A percentile compares a stretch with the other conserved stretches of the same genome.
Conservation (phyloP, 495 filamentous ascomycete genomes). For the Lasiosphaeria ovina region DNA sequence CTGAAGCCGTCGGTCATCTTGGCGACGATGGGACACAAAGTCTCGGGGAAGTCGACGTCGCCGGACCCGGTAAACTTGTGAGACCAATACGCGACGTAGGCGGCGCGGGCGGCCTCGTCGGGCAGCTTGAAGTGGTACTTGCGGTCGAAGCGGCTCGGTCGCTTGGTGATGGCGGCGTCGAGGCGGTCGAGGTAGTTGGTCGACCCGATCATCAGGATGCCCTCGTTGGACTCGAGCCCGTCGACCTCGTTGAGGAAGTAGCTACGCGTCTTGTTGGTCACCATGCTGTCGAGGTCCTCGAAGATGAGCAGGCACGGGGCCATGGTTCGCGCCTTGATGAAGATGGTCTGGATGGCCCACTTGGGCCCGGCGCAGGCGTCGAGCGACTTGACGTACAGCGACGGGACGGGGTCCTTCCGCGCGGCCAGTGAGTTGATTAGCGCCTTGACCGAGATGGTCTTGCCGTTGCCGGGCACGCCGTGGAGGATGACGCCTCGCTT, state of each 20-base stretch:
- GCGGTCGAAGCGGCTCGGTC: constrained; percentile 57
- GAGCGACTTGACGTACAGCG: constrained; percentile 56
- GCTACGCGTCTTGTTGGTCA: constrained; percentile 44
- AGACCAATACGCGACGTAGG: constrained; percentile 51
- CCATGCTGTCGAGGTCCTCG: constrained; percentile 63
- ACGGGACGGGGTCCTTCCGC: constrained; percentile 38
- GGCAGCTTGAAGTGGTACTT: constrained; percentile 57
- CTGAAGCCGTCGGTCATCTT: constrained; percentile 52
- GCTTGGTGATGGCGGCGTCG: constrained; percentile 53
- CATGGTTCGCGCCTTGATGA: constrained; percentile 42
- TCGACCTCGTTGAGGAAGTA: constrained; percentile 52
- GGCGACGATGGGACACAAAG: constrained; percentile 44
- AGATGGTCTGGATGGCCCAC: constrained; percentile 41
- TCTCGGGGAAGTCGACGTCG: constrained; percentile 46
- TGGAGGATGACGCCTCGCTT: constrained; percentile 54
- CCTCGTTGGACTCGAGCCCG: constrained; percentile 56
- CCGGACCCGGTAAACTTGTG: constrained; percentile 43
- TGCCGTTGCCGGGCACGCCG: constrained; percentile 55
- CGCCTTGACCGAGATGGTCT: constrained; percentile 60
- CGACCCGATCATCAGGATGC: constrained; percentile 56
- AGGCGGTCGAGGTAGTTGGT: constrained; percentile 53
- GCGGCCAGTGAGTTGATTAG: constrained; percentile 48
- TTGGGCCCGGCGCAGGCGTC: constrained; percentile 34
- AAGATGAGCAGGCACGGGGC: constrained; percentile 49
- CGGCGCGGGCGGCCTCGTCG: constrained; percentile 38